phyloP scores from a whole-genome alignment of 2,329 filamentous ascomycete species.

The Curvularia lunata region DNA sequence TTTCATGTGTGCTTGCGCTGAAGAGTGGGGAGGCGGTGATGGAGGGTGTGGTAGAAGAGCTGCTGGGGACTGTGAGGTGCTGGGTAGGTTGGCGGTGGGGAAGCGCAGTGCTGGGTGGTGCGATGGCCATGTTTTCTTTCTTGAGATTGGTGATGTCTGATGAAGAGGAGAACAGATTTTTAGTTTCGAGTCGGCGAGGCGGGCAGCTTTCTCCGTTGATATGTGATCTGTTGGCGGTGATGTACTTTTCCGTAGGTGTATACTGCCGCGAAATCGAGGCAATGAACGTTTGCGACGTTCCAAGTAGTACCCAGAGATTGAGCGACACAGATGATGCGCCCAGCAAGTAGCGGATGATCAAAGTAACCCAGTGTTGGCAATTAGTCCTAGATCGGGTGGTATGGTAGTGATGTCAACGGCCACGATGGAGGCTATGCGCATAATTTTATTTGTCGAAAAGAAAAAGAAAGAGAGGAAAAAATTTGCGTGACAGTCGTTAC shows the following conservation, averaged over 20 bases:
- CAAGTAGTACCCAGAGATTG: background rate
- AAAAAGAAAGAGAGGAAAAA: background rate
- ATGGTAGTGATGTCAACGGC: conserved; percentile 7
- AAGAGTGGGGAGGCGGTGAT: conserved; percentile 34
- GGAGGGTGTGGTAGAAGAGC: conserved; percentile 12
- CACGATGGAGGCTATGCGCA: conserved; percentile 14
- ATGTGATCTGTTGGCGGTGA: background rate
- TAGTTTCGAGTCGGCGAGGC: background rate
- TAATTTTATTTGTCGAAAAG: conserved; percentile 20
- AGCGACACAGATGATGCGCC: background rate
- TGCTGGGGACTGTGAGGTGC: background rate
- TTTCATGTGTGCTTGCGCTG: conserved; percentile 30
- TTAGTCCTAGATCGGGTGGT: conserved; percentile 11
- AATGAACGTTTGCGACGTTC: conserved; percentile 16
- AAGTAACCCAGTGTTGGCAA: conserved; percentile 12
- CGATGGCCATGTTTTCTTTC: conserved; percentile 14
- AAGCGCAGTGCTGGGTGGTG: conserved; percentile 5
- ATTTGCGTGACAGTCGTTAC: conserved; percentile 6
- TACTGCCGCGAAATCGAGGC: conserved; percentile 10
- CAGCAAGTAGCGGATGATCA: conserved; percentile 12
- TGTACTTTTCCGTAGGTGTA: conserved; percentile 5
- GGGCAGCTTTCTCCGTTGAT: background rate
- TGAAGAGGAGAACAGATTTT: background rate
- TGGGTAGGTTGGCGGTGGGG: conserved; percentile 6
- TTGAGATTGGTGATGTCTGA: background rate